Conservation (phyloP, 1,139 yeast genomes). For the Sugiyamaella sp. region DNA sequence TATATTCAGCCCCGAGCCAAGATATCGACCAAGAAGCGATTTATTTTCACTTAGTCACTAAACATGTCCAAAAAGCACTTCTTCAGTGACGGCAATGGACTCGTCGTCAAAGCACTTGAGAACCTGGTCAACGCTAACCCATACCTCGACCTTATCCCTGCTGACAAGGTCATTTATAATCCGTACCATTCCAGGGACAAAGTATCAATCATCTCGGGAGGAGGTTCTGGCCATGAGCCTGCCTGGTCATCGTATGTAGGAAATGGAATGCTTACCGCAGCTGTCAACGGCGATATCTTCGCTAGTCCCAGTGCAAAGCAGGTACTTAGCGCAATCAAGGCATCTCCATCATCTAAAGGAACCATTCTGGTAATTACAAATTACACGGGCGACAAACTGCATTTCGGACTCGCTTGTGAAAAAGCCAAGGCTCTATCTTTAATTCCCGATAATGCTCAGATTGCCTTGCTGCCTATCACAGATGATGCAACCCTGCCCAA, state of each 20-base stretch:
- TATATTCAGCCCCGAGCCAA: too few species aligned
- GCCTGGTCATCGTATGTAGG: constrained; percentile 89
- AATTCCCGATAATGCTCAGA: constrained; percentile 18
- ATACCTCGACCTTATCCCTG: constrained; percentile 15
- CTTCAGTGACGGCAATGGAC: constrained; percentile 24
- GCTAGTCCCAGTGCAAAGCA: constrained; percentile 91
- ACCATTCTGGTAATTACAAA: constrained; percentile 46
- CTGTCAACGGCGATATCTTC: constrained; percentile 85
- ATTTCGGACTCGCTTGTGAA: constrained; percentile 51
- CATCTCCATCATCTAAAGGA: constrained; percentile 47
- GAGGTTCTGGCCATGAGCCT: constrained; percentile 95
- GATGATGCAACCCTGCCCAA: constrained; percentile 22
- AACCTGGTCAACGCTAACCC: constrained; percentile 20
- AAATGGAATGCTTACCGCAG: constrained; percentile 73
- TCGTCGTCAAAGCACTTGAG: constrained; percentile 23
- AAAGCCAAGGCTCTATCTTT: constrained; percentile 28
- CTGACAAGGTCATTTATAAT: constrained; percentile 22
- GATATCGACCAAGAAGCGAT: too few species aligned
- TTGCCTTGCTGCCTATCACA: constrained; percentile 20
- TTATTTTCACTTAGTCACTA: background rate
- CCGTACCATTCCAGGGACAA: constrained; percentile 22
- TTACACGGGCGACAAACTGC: constrained; percentile 59
- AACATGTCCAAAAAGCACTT: constrained; percentile 25
- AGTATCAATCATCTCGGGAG: constrained; percentile 75
- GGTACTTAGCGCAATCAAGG: constrained; percentile 68